Evolutionary conservation across 331 rosid species (phyloP).

Genomic region (Pyracantha coccinea): DNA sequence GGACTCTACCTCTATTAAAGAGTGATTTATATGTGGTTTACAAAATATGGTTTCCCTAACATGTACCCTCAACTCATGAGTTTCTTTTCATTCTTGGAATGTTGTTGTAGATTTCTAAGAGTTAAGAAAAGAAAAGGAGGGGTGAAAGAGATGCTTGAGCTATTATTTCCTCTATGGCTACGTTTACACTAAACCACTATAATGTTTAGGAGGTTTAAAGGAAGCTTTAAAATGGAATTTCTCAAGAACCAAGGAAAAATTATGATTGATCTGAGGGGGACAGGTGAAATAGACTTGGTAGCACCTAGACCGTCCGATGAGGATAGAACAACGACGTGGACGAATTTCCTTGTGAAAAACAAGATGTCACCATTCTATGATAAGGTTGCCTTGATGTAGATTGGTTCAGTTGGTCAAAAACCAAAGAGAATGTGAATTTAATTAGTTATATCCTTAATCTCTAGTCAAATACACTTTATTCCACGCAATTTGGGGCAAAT

Average conservation of each 20-base stretch:
- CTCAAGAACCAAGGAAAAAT: too few species aligned
- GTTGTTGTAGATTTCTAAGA: neutral
- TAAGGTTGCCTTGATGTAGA: neutral
- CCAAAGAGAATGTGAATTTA: neutral
- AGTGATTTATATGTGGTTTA: too few species aligned
- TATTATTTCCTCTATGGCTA: neutral
- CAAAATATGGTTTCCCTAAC: neutral
- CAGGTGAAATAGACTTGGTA: neutral
- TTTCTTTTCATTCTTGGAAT: neutral
- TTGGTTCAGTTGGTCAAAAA: neutral
- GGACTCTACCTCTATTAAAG: too few species aligned
- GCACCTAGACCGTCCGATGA: neutral
- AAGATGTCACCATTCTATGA: neutral
- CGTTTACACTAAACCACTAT: neutral
- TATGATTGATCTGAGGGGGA: neutral
- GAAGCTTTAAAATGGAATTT: neutral
- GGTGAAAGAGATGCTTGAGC: neutral
- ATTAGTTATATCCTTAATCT: neutral
- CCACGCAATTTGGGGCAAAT: neutral
- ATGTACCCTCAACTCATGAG: neutral
- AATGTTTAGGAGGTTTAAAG: neutral
- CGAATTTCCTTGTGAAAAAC: neutral
- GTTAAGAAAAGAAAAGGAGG: neutral
- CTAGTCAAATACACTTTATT: neutral
- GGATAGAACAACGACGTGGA: neutral